Evolutionary conservation across 2,329 filamentous ascomycete species (phyloP), one percentile per base, ranked within the genome.

Genomic region (Colletotrichum caudatum): DNA sequence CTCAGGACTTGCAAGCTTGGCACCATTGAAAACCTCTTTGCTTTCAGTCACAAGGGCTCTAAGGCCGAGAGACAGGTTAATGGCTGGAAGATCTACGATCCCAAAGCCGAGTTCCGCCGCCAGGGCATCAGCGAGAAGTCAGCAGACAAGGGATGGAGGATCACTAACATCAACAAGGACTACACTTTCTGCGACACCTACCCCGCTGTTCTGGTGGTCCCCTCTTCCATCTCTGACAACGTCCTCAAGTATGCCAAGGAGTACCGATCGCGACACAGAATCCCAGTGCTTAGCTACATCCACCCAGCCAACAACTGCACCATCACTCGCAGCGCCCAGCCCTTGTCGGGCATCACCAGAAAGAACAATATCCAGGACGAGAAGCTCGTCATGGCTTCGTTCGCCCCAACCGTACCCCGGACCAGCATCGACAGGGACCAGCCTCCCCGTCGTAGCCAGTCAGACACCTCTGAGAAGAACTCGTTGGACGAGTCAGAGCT

Each of bases 231-330:
- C 75, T 98, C 95, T n/a, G 96, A 99, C 81, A 98, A 96, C 78
- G 94, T 95, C 59, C 88, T 99, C 61, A 97, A 97, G 78, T 97
- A 99, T 79, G 96, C 95, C 35, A 93, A 91, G 71, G 89, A 91
- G 73, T 98, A 97, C 82, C 92, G 96, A 63, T 98, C 96, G 0
- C 90, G 95, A 71, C 91, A 92, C 74, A 91, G 96, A 72, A 95
- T 99, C 80, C 96, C 96, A 1, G 93, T 91, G 4, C 84, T 99
- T 50, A 94, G 94, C 29, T 99, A 99, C 81, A 89, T 98, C n/a
- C 96, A 99, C 80, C 94, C 94, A 0, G 87, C 98, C 77, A 99
- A 98, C 80, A 97, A 97, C 80, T 98, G 96, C 81, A 96, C 95
- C 33, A 97, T 99, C 74, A 98, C 95, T 2, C 89, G 96, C 78